Evolutionary conservation across 139 green algal genomes (phyloP).

Genomic region (Chlorella vulgaris): DNA sequence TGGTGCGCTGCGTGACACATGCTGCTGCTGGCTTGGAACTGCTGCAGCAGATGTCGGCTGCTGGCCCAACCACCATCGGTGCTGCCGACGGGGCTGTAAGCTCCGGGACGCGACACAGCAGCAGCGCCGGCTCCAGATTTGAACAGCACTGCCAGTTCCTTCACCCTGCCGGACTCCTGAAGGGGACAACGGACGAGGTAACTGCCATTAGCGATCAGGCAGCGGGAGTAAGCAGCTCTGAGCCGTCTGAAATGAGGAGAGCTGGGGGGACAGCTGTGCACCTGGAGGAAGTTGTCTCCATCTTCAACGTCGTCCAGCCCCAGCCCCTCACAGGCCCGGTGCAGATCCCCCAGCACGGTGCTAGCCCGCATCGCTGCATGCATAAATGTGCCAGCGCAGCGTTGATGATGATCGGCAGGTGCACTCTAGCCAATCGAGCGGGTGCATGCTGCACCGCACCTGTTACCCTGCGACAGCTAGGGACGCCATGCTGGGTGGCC

Average conservation of each 20-base stretch:
- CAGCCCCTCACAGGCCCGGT: background rate
- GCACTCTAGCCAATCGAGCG: background rate
- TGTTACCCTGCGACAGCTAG: too few species aligned
- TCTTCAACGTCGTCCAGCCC: constrained; percentile 22
- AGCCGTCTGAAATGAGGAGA: background rate
- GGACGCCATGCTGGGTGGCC: background rate
- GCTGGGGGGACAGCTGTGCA: background rate
- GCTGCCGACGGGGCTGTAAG: too few species aligned
- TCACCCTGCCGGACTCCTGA: constrained; percentile 30
- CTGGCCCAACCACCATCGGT: too few species aligned
- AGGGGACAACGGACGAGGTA: too few species aligned
- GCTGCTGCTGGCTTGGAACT: too few species aligned
- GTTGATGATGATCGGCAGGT: background rate
- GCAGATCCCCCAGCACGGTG: background rate
- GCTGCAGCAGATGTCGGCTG: too few species aligned
- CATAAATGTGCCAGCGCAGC: background rate
- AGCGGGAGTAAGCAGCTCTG: background rate
- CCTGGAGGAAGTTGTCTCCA: constrained; percentile 12
- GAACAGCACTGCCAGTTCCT: constrained; percentile 35
- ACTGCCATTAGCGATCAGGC: background rate
- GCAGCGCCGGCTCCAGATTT: constrained; percentile 5
- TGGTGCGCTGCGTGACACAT: too few species aligned
- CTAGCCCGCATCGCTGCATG: constrained; percentile 1
- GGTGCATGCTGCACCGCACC: background rate
- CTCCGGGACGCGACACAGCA: too few species aligned